These are phyloP conservation scores for Calonectria montana DNA, from an alignment of 2,329 filamentous ascomycete genomes.

Conservation along the genomic window DNA sequence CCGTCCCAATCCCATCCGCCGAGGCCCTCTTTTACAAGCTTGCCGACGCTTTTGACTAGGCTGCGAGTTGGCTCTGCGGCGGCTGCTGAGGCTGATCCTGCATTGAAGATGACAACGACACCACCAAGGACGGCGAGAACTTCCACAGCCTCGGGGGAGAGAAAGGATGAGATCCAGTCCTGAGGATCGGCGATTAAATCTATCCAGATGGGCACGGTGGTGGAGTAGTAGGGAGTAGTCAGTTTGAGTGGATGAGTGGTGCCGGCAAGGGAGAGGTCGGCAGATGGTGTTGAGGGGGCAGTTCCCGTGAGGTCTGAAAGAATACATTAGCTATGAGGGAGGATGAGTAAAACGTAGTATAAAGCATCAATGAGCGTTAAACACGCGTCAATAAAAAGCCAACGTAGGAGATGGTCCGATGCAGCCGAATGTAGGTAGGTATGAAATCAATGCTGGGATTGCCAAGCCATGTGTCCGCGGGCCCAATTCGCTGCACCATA, in stretches of 20 bases:
- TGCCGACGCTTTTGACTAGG: constrained; percentile 64
- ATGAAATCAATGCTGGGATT: too few species aligned
- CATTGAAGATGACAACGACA: constrained; percentile 58
- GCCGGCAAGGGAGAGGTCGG: constrained; percentile 63
- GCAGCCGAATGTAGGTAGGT: not conserved
- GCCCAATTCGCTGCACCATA: not conserved
- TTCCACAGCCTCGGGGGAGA: constrained; percentile 70
- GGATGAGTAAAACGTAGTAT: not conserved
- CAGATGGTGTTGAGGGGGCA: constrained; percentile 49
- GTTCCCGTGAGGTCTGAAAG: constrained; percentile 65
- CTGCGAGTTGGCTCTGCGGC: constrained; percentile 45
- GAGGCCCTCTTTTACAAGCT: constrained; percentile 66
- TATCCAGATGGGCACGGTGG: constrained; percentile 74
- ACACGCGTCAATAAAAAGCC: too few species aligned
- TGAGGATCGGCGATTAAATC: constrained; percentile 65
- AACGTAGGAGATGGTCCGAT: too few species aligned
- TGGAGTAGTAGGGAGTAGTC: constrained; percentile 70
- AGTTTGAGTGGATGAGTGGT: constrained; percentile 67
- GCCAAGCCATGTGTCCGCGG: not conserved
- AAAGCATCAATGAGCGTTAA: not conserved
- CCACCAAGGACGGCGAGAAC: constrained; percentile 71
- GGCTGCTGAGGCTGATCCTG: constrained; percentile 30
- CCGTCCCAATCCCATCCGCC: constrained; percentile 75
- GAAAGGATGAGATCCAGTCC: constrained; percentile 70
- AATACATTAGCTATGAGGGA: constrained; percentile 13